Conservation (phyloP, 179 eudicot species). For the Camellia oleifera region DNA sequence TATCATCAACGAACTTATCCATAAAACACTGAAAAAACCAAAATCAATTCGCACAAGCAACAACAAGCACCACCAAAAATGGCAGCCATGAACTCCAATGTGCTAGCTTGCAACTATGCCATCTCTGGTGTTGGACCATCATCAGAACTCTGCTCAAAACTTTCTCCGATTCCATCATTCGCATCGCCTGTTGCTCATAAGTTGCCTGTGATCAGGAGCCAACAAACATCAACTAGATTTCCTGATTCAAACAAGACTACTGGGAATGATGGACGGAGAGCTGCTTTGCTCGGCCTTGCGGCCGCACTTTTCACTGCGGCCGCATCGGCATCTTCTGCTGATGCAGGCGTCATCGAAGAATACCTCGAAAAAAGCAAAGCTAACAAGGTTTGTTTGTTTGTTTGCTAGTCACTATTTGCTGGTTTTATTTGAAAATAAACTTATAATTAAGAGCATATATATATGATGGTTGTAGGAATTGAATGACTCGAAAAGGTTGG, state of each 20-base stretch:
- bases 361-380: slow-evolving; percentile 88
- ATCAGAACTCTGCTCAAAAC: slow-evolving; percentile 57
- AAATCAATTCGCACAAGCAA: not conserved
- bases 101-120: slow-evolving; percentile 77
- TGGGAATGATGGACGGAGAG: slow-evolving; percentile 60
- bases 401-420: not conserved
- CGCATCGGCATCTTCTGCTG: slow-evolving; percentile 53
- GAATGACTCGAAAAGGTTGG: slow-evolving; percentile 97
- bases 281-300: slow-evolving; percentile 66
- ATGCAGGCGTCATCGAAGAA: slow-evolving; percentile 81
- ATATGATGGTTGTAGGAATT: slow-evolving; percentile 50
- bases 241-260: not conserved
- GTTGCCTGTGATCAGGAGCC: slow-evolving; percentile 61
- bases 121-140: slow-evolving; percentile 42
- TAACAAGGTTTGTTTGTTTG: slow-evolving; percentile 60
- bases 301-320: slow-evolving; percentile 54
- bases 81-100: slow-evolving; percentile 87
- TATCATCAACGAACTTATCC: slow-evolving; percentile 9
- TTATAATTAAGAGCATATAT: not conserved
- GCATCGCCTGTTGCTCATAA: slow-evolving; percentile 35
- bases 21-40: slow-evolving; percentile 13
- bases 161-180: slow-evolving; percentile 35
- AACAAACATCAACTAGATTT: slow-evolving; percentile 23
- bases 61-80: slow-evolving; percentile 24
- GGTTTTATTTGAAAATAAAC: not conserved